Base-by-base conservation (phyloP, 2,329 filamentous ascomycete species). In the Aspergillus aculeatinus region DNA sequence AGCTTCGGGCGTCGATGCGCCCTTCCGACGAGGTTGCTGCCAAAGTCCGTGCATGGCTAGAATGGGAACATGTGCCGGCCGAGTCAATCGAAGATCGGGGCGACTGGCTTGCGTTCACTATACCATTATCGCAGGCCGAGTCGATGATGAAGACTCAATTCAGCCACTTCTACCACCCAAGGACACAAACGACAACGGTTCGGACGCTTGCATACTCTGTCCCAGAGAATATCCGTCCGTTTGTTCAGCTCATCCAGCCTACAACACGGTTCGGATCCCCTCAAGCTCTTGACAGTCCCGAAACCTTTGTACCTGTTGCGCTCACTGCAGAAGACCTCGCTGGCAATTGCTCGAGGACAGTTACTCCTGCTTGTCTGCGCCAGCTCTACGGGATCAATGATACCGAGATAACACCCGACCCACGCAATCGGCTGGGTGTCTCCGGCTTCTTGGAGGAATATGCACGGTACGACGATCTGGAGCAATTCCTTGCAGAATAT, bases 181-280 rank as follows among this genome's bases (percentile, higher is more conserved):
- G 75, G 12, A 76, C 73, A 21, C 70, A 76, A 12, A 68, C 73
- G 10, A 74, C 76, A 44, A 81, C 78, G 65, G 79, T 89, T 44
- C 81, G 87, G 48, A 81, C 83, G 5, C 73, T 84, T 16, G 76
- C 80, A 51, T 90, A 90, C 73, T 88, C 85, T 0, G 80, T 90
- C 1, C 88, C 87, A 0, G 77, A 77, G 54, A 72, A 80, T 0
- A 72, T 90, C 7, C 79, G 80, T 55, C 67, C 77, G 48, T 79
- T 85, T 66, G 80, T 90, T 59, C 83, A 85, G 60, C 80, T 88
- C 68, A 84, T 89, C 52, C 85, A 89, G 71, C 87, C 87, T 1
- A 89, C 87, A 0, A 89, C 85, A 4, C 80, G 83, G 44, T 89
- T 89, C 60, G 83, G 83, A 19, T 76, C 81, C 58, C 77, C 83